phyloP scores from a whole-genome alignment of 2,329 filamentous ascomycete species.

The Colletotrichum phormii region DNA sequence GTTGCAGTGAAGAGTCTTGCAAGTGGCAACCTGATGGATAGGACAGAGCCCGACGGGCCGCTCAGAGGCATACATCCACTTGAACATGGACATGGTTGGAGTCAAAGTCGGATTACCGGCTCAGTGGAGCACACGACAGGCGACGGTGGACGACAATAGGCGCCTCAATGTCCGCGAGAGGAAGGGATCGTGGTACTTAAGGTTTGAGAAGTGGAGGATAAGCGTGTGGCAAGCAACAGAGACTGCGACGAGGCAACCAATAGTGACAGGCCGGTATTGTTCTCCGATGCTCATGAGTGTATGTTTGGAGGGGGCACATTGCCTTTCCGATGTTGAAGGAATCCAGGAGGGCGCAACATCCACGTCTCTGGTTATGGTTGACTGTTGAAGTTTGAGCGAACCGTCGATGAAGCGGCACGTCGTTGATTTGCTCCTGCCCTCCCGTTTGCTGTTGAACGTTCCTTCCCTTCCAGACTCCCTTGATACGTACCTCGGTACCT shows the following conservation, averaged over 20 bases:
- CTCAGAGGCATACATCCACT: not conserved
- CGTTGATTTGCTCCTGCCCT: not conserved
- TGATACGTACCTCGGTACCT: not conserved
- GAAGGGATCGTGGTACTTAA: slow-evolving; percentile 21
- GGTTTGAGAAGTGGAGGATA: slow-evolving; percentile 1
- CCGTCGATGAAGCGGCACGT: not conserved
- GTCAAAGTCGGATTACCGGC: slow-evolving; percentile 26
- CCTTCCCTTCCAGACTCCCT: too few relatives aligned
- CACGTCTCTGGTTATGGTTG: not conserved
- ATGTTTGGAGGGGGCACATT: not conserved
- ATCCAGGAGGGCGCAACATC: not conserved
- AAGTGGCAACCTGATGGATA: not conserved
- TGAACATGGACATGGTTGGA: slow-evolving; percentile 22
- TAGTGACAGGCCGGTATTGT: not conserved
- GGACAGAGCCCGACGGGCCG: not conserved
- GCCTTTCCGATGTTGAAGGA: not conserved
- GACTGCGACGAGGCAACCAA: not conserved
- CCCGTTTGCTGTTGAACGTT: not conserved
- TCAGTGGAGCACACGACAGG: slow-evolving; percentile 2
- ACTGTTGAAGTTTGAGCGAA: not conserved
- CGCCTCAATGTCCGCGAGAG: slow-evolving; percentile 6
- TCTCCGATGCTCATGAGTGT: not conserved
- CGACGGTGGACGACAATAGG: not conserved
- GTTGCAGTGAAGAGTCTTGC: not conserved
- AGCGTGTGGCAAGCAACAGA: not conserved